Evolutionary conservation across 352 stramenopile species (phyloP), one percentile per base, ranked within the genome.

Genomic region (Peronospora destructor): DNA sequence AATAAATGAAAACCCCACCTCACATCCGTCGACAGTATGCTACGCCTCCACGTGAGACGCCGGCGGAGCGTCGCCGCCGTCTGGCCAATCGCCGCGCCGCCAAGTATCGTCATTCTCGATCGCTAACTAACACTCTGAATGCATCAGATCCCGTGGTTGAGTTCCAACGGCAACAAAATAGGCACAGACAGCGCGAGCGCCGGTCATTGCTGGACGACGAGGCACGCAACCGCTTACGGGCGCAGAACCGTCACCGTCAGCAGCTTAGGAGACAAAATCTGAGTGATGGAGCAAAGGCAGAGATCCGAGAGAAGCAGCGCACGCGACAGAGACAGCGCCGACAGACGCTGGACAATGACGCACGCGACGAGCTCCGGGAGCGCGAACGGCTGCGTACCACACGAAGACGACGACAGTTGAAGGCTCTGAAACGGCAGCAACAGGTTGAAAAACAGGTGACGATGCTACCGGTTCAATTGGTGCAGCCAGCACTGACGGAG

Each of bases 241-340:
- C 82, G 35, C 72, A 85, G 54, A 90, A 90, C 54, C 73, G 73
- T 9, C 49, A 61, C 8, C 69, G 78, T 0, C 78, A 90, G 58
- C 61, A 80, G 46, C 45, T 73, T 26, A 66, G 76, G 4, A 61
- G 78, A 11, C 43, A 71, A 40, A 66, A 53, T 17, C 48, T 87
- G 45, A 85, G 59, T 13, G 63, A 78, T 1, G 26, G 59, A 2
- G 64, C 53, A 10, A 68, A 70, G 23, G 40, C 59, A 5, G 45
- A 69, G 25, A 63, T 71, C 8, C 61, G 67, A 17, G 66, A 74
- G 36, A 53, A 77, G 37, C 73, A 85, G 52, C 56, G 64, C 7
- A 35, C 66, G 41, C 63, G 66, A 1, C 67, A 86, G 56, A 64
- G 70, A 16, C 38, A 56, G 29, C 63, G 76, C 0, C 66, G 78